These are phyloP conservation scores for Nepenthes alata DNA, from an alignment of 179 eudicot species.

Conservation along the genomic window DNA sequence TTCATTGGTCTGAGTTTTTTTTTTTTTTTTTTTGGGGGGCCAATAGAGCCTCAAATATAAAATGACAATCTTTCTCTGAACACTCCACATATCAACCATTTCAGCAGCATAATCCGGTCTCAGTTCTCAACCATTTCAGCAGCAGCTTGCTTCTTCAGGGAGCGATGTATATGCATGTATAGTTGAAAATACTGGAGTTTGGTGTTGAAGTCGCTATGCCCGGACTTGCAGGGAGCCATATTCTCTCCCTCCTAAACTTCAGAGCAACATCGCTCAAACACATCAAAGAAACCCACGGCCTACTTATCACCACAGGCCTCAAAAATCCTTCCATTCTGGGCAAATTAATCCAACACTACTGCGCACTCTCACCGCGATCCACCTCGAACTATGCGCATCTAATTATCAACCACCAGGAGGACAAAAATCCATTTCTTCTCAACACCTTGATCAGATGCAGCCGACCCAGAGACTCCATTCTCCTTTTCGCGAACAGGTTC, in stretches of 20 bases:
- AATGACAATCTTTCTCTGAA: too few species aligned
- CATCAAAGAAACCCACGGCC: slow-evolving; percentile 39
- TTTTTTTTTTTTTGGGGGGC: too few species aligned
- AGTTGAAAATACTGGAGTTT: not conserved
- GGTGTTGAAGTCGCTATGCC: slow-evolving; percentile 5
- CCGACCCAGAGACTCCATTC: slow-evolving; percentile 33
- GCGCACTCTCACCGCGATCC: slow-evolving; percentile 15
- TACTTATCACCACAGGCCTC: slow-evolving; percentile 26
- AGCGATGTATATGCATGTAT: too few species aligned
- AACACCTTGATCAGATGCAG: slow-evolving; percentile 44
- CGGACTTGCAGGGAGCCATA: not conserved
- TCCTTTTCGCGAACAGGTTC: slow-evolving; percentile 32
- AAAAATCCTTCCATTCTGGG: slow-evolving; percentile 18
- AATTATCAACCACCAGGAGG: slow-evolving; percentile 17
- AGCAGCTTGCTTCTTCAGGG: too few species aligned
- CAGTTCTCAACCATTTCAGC: too few species aligned
- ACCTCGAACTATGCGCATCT: slow-evolving; percentile 27
- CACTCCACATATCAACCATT: too few species aligned
- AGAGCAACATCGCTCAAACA: slow-evolving; percentile 16
- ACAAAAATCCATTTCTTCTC: slow-evolving; percentile 17
- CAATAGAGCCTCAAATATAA: too few species aligned
- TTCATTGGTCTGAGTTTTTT: too few species aligned
- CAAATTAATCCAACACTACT: slow-evolving; percentile 28
- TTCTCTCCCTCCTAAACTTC: slow-evolving; percentile 6
- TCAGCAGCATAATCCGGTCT: too few species aligned